Conservation (phyloP, 2,329 filamentous ascomycete species). For the Ophiostoma novo-ulmi region DNA sequence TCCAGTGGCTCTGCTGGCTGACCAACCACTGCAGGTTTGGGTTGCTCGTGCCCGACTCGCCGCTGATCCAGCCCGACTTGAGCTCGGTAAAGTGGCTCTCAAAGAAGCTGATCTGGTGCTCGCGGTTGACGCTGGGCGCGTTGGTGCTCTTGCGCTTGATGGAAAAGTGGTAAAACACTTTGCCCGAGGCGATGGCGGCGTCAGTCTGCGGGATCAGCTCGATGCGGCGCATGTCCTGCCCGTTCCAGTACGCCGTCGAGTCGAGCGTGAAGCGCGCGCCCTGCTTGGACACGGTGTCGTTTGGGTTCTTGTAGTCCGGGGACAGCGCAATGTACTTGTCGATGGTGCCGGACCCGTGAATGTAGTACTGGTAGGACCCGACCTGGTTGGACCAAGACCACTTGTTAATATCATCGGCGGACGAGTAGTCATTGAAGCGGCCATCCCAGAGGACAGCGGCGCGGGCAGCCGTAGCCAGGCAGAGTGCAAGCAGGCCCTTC, state of each 20-base stretch:
- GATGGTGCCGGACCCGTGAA: slow-evolving; percentile 56
- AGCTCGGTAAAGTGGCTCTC: slow-evolving; percentile 71
- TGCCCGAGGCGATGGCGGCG: slow-evolving; percentile 59
- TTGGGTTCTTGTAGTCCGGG: slow-evolving; percentile 58
- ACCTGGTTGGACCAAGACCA: slow-evolving; percentile 67
- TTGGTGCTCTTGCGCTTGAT: slow-evolving; percentile 56
- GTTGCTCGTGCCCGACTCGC: slow-evolving; percentile 42
- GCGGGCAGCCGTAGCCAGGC: slow-evolving; percentile 21
- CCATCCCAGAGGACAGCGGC: slow-evolving; percentile 52
- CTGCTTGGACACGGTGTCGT: slow-evolving; percentile 55
- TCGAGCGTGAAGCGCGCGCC: slow-evolving; percentile 65
- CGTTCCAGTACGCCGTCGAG: slow-evolving; percentile 63
- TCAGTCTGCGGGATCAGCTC: slow-evolving; percentile 68
- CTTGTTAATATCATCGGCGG: slow-evolving; percentile 50
- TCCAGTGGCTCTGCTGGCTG: slow-evolving; percentile 57
- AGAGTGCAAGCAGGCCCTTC: not conserved
- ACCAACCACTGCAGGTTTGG: slow-evolving; percentile 61
- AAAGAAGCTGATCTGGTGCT: slow-evolving; percentile 62
- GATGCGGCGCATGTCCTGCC: slow-evolving; percentile 65
- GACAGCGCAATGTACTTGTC: slow-evolving; percentile 59
- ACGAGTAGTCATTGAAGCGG: slow-evolving; percentile 56
- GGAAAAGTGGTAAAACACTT: slow-evolving; percentile 68
- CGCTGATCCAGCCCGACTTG: slow-evolving; percentile 60
- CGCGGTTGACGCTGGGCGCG: slow-evolving; percentile 55
- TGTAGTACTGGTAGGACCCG: slow-evolving; percentile 70